Percentiles rank a stretch among this genome's conserved stretches.
Conservation (phyloP, 1,284 basidiomycete genomes). For the Irpex lacteus region DNA sequence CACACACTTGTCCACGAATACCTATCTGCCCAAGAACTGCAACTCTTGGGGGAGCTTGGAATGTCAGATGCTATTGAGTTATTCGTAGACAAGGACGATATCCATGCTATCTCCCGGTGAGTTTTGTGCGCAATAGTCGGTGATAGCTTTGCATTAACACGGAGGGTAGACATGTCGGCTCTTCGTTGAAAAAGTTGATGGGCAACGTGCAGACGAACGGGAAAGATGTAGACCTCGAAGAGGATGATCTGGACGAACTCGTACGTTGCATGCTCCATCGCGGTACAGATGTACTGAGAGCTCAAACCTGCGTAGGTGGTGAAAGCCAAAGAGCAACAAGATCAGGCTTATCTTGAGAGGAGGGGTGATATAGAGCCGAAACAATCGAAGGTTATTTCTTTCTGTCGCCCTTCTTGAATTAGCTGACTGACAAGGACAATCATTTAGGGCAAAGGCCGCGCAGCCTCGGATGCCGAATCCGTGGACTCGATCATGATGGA, state of each 20-base stretch:
- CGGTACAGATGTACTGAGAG: background rate
- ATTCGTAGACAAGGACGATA: slow-evolving; percentile 95
- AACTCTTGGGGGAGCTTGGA: slow-evolving; percentile 80
- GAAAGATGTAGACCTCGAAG: slow-evolving; percentile 49
- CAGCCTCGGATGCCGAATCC: slow-evolving; percentile 51
- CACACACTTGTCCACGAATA: slow-evolving; percentile 86
- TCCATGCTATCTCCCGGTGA: slow-evolving; percentile 84
- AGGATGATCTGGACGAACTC: slow-evolving; percentile 73
- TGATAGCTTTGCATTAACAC: background rate
- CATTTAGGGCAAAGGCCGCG: slow-evolving; percentile 43
- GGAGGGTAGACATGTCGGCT: slow-evolving; percentile 61
- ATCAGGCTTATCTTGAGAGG: slow-evolving; percentile 55
- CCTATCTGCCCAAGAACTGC: slow-evolving; percentile 84
- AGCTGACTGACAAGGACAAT: background rate
- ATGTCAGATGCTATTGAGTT: slow-evolving; percentile 91
- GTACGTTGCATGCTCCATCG: slow-evolving; percentile 38
- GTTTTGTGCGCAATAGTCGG: slow-evolving; percentile 26
- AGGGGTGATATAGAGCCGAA: slow-evolving; percentile 23
- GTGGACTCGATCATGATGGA: slow-evolving; percentile 72
- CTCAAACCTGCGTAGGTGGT: slow-evolving; percentile 42
- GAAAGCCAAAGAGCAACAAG: slow-evolving; percentile 65
- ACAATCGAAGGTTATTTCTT: slow-evolving; percentile 23
- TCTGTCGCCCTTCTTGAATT: background rate
- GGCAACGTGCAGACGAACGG: slow-evolving; percentile 62
- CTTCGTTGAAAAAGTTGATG: slow-evolving; percentile 61